Conservation (phyloP, 2,329 filamentous ascomycete species). For the Magnaporthiopsis rhizophila region DNA sequence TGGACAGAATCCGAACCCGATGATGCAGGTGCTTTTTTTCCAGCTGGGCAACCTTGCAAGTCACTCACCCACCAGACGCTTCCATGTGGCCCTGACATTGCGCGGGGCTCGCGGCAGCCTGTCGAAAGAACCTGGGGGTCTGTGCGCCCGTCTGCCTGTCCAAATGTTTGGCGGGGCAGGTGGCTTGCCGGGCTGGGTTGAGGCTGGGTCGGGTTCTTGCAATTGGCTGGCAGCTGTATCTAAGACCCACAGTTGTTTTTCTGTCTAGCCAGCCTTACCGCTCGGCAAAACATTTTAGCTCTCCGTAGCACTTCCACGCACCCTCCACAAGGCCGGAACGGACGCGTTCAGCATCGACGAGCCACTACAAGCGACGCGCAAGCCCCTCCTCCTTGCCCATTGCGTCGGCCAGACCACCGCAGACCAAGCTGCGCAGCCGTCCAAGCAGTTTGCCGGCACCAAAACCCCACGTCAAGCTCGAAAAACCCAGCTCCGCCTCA, state of each 20-base stretch:
- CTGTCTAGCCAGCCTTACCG: no score
- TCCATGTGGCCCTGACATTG: background rate
- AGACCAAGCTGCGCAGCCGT: background rate
- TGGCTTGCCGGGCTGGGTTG: background rate
- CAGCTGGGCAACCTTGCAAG: background rate
- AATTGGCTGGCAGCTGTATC: background rate
- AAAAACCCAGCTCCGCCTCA: slow-evolving; percentile 10
- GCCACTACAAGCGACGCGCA: no score
- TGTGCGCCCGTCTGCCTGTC: background rate
- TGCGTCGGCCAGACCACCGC: no score
- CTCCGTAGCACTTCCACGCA: background rate
- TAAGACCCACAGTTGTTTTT: background rate
- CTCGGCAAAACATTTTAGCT: slow-evolving; percentile 7
- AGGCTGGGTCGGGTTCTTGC: background rate
- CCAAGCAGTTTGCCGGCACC: background rate
- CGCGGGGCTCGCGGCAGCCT: background rate
- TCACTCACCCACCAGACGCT: no score
- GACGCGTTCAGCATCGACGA: background rate
- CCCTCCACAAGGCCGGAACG: background rate
- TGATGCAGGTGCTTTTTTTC: slow-evolving; percentile 3
- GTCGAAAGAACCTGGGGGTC: background rate
- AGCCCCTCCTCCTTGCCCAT: no score
- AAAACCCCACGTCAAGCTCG: background rate
- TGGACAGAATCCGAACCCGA: background rate
- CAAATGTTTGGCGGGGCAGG: background rate